Evolutionary conservation across 108 stramenopile species (phyloP).

Genomic region (Nitzschia sp.): DNA sequence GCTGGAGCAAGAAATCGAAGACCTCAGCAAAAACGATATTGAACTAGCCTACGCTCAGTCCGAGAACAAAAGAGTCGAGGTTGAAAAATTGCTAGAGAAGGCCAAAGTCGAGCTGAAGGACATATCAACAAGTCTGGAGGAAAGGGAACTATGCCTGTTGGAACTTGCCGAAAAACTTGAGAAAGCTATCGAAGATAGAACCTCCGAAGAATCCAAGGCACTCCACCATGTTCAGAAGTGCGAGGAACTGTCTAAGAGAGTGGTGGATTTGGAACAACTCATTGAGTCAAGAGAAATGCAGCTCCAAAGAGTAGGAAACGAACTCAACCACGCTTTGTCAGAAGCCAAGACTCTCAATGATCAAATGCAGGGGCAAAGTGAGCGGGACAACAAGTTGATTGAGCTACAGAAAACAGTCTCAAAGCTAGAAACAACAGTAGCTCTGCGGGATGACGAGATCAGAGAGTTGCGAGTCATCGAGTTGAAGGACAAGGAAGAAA

Average conservation of each 20-base stretch:
- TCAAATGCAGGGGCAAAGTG: constrained; percentile 5
- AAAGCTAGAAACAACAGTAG: constrained; percentile 14
- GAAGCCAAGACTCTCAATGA: constrained; percentile 2
- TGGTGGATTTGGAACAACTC: constrained; percentile 11
- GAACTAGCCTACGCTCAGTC: background rate
- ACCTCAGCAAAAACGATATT: background rate
- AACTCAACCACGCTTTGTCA: constrained; percentile 5
- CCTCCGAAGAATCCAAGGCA: background rate
- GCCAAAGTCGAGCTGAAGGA: background rate
- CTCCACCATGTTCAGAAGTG: constrained; percentile 1
- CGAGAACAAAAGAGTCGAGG: constrained; percentile 6
- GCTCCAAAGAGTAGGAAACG: constrained; percentile 4
- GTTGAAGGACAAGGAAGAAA: constrained; percentile 31
- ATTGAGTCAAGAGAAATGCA: constrained; percentile 7
- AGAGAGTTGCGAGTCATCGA: constrained; percentile 30
- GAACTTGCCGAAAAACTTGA: constrained; percentile 14
- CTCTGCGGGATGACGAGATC: constrained; percentile 36
- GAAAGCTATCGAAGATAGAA: background rate
- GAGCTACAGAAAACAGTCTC: constrained; percentile 10
- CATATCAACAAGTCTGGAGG: constrained; percentile 8
- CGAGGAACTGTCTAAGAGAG: constrained; percentile 5
- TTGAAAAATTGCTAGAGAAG: constrained; percentile 12
- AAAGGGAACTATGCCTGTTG: background rate
- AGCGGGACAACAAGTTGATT: background rate
- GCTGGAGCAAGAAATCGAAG: constrained; percentile 15